phyloP scores from a whole-genome alignment of 306 rosid species.

The Trichosanthes cucumerina region DNA sequence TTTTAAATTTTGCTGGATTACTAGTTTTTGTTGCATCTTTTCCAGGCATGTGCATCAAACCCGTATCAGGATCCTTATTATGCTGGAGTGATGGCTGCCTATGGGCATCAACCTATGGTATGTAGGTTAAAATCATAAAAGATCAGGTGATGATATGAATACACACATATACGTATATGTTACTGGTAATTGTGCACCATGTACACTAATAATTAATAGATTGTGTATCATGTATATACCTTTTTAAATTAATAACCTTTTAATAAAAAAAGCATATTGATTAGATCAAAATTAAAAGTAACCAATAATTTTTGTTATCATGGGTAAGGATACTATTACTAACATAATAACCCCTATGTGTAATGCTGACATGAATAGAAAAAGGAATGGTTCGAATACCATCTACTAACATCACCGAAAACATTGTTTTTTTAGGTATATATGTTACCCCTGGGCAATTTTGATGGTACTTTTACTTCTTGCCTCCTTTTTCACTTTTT shows the following conservation, averaged over 20 bases:
- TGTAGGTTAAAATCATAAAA: slow-evolving; percentile 11
- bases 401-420: too few relatives aligned
- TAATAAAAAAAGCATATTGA: too few relatives aligned
- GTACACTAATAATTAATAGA: too few relatives aligned
- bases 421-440: neutral
- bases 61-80: slow-evolving; percentile 54
- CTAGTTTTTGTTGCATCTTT: slow-evolving; percentile 17
- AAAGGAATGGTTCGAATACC: too few relatives aligned
- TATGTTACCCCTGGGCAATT: neutral
- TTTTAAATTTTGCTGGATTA: slow-evolving; percentile 22
- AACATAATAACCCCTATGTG: too few relatives aligned
- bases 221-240: too few relatives aligned
- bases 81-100: slow-evolving; percentile 53
- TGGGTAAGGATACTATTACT: too few relatives aligned
- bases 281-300: too few relatives aligned
- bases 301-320: too few relatives aligned
- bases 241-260: too few relatives aligned
- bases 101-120: slow-evolving; percentile 53
- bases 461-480: neutral
- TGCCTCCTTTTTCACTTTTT: neutral
- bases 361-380: too few relatives aligned
- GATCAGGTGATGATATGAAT: neutral
- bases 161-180: neutral
- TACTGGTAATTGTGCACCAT: neutral
- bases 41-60: slow-evolving; percentile 59